Evolutionary conservation across 805 yeast genomes (phyloP).

Genomic region (Teunomyces pallodes): DNA sequence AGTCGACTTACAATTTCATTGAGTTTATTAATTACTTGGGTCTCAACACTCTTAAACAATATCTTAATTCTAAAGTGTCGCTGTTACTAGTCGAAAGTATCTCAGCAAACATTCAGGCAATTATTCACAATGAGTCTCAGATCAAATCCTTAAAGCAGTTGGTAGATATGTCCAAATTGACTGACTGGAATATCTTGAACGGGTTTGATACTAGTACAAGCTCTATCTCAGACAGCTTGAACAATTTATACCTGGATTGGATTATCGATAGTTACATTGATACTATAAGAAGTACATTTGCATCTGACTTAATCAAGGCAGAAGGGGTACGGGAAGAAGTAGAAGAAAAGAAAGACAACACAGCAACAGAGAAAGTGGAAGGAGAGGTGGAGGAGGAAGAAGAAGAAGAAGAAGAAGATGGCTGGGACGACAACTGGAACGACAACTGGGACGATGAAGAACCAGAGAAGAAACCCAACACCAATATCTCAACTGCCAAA

Average conservation of each 20-base stretch:
- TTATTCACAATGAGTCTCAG: slow-evolving; percentile 16
- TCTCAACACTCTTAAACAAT: slow-evolving; percentile 21
- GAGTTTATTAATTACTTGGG: slow-evolving; percentile 27
- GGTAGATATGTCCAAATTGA: slow-evolving; percentile 16
- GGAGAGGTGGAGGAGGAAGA: background rate
- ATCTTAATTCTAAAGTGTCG: slow-evolving; percentile 27
- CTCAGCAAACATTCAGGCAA: slow-evolving; percentile 27
- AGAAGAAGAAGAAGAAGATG: slow-evolving; percentile 15
- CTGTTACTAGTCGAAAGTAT: slow-evolving; percentile 25
- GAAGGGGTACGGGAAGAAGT: background rate
- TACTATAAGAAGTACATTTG: slow-evolving; percentile 17
- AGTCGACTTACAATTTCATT: slow-evolving; percentile 26
- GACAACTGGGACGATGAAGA: slow-evolving; percentile 26
- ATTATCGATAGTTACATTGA: slow-evolving; percentile 31
- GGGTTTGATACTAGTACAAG: slow-evolving; percentile 4
- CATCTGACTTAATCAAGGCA: slow-evolving; percentile 3
- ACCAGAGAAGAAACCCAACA: background rate
- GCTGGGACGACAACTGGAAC: slow-evolving; percentile 29
- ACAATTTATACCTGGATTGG: slow-evolving; percentile 30
- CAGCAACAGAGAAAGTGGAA: background rate
- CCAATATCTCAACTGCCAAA: background rate
- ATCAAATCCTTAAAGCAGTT: slow-evolving; percentile 19
- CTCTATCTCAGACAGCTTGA: slow-evolving; percentile 17
- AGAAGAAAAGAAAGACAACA: background rate
- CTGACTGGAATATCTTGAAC: slow-evolving; percentile 22